Conservation (phyloP, 805 yeast species). For the Cephaloascus albidus region DNA sequence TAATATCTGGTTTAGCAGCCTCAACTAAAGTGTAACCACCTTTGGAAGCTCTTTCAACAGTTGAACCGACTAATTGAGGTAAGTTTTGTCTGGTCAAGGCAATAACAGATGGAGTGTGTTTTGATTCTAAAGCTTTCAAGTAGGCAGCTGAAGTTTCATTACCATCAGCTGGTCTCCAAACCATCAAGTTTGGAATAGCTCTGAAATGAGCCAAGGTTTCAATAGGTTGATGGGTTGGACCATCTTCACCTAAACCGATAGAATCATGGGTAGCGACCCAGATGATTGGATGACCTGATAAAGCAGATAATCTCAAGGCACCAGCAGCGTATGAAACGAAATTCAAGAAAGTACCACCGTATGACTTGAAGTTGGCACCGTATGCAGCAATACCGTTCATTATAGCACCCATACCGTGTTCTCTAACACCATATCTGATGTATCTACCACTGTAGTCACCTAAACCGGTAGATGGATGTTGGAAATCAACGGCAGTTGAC, state of each 20-base stretch:
- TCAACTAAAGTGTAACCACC: conserved; percentile 84
- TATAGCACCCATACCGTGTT: conserved; percentile 98
- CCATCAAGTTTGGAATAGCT: conserved; percentile 73
- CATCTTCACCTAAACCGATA: conserved; percentile 87
- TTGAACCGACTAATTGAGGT: conserved; percentile 90
- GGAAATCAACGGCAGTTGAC: conserved; percentile 81
- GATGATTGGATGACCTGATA: conserved; percentile 73
- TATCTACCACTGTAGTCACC: conserved; percentile 91
- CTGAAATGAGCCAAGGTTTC: conserved; percentile 83
- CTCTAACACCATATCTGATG: conserved; percentile 97
- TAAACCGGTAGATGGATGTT: conserved; percentile 68
- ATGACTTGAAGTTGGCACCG: conserved; percentile 78
- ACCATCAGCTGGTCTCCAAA: conserved; percentile 94
- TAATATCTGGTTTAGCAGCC: conserved; percentile 45
- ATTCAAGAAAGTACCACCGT: conserved; percentile 97
- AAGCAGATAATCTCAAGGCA: conserved; percentile 78
- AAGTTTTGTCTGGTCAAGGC: conserved; percentile 81
- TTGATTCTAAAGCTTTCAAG: conserved; percentile 51
- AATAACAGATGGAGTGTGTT: conserved; percentile 60
- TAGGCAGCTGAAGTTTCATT: conserved; percentile 83
- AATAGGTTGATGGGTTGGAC: conserved; percentile 91
- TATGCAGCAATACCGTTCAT: conserved; percentile 95
- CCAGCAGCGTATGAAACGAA: conserved; percentile 80
- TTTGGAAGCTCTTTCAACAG: conserved; percentile 82
- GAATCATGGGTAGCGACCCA: conserved; percentile 91